phyloP scores from a whole-genome alignment of 371 early-diverging fungal genomes.

The Homolaphlyctis polyrhiza region DNA sequence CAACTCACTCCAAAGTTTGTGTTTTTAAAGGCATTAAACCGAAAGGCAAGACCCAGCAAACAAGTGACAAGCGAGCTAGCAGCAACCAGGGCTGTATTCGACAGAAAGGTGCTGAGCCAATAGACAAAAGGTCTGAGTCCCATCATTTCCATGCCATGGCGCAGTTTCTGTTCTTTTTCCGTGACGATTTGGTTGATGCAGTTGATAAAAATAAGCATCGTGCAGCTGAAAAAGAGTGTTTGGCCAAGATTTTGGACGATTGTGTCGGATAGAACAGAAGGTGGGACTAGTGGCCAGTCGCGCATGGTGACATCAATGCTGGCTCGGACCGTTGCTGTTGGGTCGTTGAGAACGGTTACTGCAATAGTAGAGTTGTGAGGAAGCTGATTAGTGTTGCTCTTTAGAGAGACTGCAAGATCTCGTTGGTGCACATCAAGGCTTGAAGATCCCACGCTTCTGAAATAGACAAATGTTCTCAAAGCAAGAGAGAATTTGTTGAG shows the following conservation, averaged over 20 bases:
- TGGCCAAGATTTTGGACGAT: conserved; percentile 52
- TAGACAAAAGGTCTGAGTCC: conserved; percentile 57
- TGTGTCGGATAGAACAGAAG: conserved; percentile 41
- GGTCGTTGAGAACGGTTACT: conserved; percentile 31
- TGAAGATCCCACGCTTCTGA: no score
- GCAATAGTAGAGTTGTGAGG: background rate
- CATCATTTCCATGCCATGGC: conserved; percentile 70
- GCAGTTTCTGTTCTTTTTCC: conserved; percentile 63
- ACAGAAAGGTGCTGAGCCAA: conserved; percentile 57
- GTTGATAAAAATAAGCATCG: conserved; percentile 53
- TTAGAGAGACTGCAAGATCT: no score
- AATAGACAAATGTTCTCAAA: no score
- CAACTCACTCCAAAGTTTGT: conserved; percentile 41
- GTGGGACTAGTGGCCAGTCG: conserved; percentile 63
- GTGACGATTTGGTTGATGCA: conserved; percentile 60
- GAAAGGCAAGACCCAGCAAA: conserved; percentile 52
- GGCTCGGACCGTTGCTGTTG: conserved; percentile 24
- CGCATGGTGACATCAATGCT: conserved; percentile 48
- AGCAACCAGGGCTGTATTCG: conserved; percentile 46
- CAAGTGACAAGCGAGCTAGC: conserved; percentile 52
- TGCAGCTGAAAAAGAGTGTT: conserved; percentile 65
- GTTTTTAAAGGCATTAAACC: conserved; percentile 54
- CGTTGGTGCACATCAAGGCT: no score
- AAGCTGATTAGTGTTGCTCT: no score
- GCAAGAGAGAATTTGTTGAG: background rate